These are phyloP conservation scores for Fusarium tjaetaba DNA, from an alignment of 2,329 filamentous ascomycete genomes.

Conservation along the genomic window DNA sequence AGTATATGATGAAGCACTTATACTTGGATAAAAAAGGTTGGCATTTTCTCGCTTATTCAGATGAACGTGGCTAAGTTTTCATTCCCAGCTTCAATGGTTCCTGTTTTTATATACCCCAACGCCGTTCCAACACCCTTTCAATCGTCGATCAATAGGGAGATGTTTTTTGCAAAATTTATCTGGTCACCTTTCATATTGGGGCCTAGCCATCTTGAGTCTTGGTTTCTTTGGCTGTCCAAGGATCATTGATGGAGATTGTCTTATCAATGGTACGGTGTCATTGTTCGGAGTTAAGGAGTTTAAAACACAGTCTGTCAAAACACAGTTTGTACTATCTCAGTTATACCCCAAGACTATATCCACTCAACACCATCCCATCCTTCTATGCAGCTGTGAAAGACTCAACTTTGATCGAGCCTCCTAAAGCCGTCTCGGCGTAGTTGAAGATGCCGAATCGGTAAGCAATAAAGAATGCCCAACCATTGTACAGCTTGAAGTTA, in stretches of 20 bases:
- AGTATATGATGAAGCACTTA: background rate
- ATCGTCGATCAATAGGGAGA: no score
- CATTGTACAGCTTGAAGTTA: slow-evolving; percentile 50
- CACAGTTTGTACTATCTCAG: background rate
- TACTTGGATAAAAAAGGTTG: background rate
- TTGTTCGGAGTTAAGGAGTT: background rate
- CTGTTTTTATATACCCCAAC: background rate
- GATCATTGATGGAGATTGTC: no score
- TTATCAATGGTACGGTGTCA: background rate
- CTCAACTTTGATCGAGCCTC: slow-evolving; percentile 46
- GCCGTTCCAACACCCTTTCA: rapidly evolving
- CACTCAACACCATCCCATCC: background rate
- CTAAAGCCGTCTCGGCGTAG: slow-evolving; percentile 55
- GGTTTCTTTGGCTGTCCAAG: background rate
- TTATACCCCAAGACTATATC: background rate
- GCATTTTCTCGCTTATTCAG: background rate
- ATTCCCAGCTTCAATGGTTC: background rate
- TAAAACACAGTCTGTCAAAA: background rate
- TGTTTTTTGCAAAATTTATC: background rate
- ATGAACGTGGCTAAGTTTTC: background rate
- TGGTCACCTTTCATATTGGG: background rate
- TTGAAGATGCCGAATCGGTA: slow-evolving; percentile 62
- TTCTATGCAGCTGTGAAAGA: slow-evolving; percentile 27
- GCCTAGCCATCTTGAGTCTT: background rate
- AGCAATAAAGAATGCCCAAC: slow-evolving; percentile 60